Percentiles rank a stretch among this genome's conserved stretches.
These are phyloP conservation scores for Parsonsia alboflavescens DNA, from an alignment of 257 asterid species.

Conservation along the genomic window DNA sequence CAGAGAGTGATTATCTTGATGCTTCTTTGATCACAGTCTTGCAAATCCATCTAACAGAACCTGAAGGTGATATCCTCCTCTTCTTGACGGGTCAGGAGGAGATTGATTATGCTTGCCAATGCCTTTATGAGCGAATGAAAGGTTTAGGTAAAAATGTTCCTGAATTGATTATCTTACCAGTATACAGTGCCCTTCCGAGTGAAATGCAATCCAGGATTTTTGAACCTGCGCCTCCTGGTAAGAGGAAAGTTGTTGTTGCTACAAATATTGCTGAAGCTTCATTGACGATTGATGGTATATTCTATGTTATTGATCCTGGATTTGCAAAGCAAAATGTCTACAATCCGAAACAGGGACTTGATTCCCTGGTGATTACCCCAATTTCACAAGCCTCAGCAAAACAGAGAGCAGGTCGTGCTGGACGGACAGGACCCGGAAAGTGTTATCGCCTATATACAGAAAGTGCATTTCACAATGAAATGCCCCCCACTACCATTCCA, in stretches of 20 bases:
- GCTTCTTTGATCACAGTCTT: conserved; percentile 79
- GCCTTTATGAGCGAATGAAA: conserved; percentile 93
- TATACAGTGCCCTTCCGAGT: conserved; percentile 89
- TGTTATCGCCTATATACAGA: conserved; percentile 94
- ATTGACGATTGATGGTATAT: conserved; percentile 93
- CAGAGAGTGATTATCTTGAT: conserved; percentile 94
- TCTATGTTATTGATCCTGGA: conserved; percentile 88
- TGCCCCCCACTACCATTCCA: conserved; percentile 86
- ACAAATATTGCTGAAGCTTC: conserved; percentile 96
- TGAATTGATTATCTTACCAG: conserved; percentile 84
- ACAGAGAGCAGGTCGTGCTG: conserved; percentile 92
- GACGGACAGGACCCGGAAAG: conserved; percentile 94
- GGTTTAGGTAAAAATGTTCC: conserved; percentile 83
- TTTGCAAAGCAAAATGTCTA: conserved; percentile 95
- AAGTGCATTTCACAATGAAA: conserved; percentile 93
- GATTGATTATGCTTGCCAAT: conserved; percentile 93
- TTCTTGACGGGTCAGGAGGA: conserved; percentile 97
- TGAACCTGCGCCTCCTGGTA: conserved; percentile 97
- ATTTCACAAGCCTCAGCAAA: conserved; percentile 98
- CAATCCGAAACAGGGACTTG: conserved; percentile 93
- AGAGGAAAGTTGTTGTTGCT: conserved; percentile 92
- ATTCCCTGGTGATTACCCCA: conserved; percentile 86
- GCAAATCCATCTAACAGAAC: conserved; percentile 94
- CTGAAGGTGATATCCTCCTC: conserved; percentile 92
- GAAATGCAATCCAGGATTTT: conserved; percentile 96